These are phyloP conservation scores for Penicillium coprophilum DNA, from an alignment of 495 filamentous ascomycete genomes.

Conservation along the genomic window DNA sequence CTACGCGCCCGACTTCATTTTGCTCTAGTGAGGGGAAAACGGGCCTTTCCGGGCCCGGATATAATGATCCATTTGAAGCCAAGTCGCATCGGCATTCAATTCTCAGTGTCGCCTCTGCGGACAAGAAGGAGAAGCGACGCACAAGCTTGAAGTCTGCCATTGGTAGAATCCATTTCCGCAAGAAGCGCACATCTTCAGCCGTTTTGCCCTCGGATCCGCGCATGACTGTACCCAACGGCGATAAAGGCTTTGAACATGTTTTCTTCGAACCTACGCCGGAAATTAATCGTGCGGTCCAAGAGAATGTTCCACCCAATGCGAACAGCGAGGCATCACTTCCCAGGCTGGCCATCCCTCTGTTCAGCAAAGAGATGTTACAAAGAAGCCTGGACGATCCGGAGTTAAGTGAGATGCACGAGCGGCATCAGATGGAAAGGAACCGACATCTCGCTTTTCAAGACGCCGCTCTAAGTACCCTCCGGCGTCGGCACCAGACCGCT, in stretches of 20 bases:
- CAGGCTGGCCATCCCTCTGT: conserved; percentile 40
- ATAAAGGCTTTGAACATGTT: conserved; percentile 31
- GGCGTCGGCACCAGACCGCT: conserved; percentile 36
- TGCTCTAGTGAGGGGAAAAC: conserved; percentile 41
- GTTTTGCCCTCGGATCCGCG: conserved; percentile 34
- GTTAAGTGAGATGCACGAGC: conserved; percentile 50
- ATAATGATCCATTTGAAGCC: conserved; percentile 14
- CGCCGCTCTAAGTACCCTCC: conserved; percentile 31
- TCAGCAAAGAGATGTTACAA: conserved; percentile 37
- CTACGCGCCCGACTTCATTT: conserved; percentile 45
- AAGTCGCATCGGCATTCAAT: conserved; percentile 30
- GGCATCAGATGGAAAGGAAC: conserved; percentile 56
- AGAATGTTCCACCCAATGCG: neutral
- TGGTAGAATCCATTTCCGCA: conserved; percentile 42
- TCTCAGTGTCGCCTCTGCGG: conserved; percentile 32
- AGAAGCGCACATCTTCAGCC: conserved; percentile 34
- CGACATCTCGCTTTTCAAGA: conserved; percentile 57
- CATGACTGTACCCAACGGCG: conserved; percentile 28
- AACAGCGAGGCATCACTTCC: conserved; percentile 21
- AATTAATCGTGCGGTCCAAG: neutral
- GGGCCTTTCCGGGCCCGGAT: conserved; percentile 14
- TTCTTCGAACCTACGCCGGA: conserved; percentile 30
- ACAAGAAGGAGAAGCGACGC: conserved; percentile 37
- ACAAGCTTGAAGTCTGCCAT: conserved; percentile 42
- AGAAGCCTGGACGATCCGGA: conserved; percentile 49